These are phyloP conservation scores for Pleurotus giganteus DNA, from an alignment of 768 basidiomycete species.

Conservation along the genomic window DNA sequence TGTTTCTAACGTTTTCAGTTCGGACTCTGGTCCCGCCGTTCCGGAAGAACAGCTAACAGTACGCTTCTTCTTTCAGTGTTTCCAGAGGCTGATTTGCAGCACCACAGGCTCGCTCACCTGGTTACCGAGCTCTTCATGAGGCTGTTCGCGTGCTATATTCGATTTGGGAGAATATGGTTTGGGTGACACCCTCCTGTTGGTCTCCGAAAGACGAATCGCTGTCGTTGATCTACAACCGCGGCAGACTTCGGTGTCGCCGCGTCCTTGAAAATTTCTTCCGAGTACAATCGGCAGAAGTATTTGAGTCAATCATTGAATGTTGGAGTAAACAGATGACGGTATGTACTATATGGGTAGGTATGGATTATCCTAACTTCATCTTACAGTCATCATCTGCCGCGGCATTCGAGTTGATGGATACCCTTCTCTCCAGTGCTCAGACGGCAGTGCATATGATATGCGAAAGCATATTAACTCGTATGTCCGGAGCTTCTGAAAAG, in stretches of 20 bases:
- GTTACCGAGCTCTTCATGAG: slow-evolving; percentile 76
- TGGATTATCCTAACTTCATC: slow-evolving; percentile 24
- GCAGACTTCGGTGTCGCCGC: slow-evolving; percentile 67
- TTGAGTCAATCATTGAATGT: slow-evolving; percentile 80
- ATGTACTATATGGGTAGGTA: slow-evolving; percentile 18
- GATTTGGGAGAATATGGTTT: slow-evolving; percentile 65
- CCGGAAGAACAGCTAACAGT: slow-evolving; percentile 61
- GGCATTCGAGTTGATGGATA: slow-evolving; percentile 81
- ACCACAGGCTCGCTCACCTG: slow-evolving; percentile 65
- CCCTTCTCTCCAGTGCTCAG: slow-evolving; percentile 81
- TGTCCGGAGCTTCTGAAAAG: slow-evolving; percentile 54
- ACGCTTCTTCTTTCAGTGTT: slow-evolving; percentile 20
- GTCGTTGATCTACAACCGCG: slow-evolving; percentile 62
- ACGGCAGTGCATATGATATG: slow-evolving; percentile 86
- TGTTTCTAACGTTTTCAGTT: slow-evolving; percentile 88
- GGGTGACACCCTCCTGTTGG: slow-evolving; percentile 42
- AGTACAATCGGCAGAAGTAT: slow-evolving; percentile 72
- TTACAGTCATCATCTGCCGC: slow-evolving; percentile 41
- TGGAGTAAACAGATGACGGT: slow-evolving; percentile 66
- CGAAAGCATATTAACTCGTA: slow-evolving; percentile 71
- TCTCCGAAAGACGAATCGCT: slow-evolving; percentile 68
- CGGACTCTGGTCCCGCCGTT: slow-evolving; percentile 49
- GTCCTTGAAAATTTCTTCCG: slow-evolving; percentile 87
- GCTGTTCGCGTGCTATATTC: slow-evolving; percentile 75
- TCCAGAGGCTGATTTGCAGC: not conserved